phyloP scores from a whole-genome alignment of 1,284 basidiomycete genomes.

The Cryptococcus sp. region DNA sequence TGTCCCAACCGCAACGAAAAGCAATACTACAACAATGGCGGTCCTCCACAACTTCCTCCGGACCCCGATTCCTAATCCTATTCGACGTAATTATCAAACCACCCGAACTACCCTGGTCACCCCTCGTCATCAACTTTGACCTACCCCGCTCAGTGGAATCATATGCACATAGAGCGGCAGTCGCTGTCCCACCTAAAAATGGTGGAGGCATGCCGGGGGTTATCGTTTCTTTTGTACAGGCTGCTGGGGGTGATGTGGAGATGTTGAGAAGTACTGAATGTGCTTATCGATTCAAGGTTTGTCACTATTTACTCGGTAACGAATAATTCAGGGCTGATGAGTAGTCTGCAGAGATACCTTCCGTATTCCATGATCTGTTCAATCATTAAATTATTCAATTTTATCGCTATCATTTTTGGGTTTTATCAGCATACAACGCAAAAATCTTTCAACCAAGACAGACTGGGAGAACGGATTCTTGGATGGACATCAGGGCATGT shows the following conservation, averaged over 20 bases:
- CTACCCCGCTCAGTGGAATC: slow-evolving; percentile 92
- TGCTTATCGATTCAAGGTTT: slow-evolving; percentile 74
- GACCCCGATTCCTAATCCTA: slow-evolving; percentile 67
- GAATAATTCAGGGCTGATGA: neutral
- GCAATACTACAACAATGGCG: slow-evolving; percentile 58
- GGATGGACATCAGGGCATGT: too few relatives aligned
- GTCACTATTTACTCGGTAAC: slow-evolving; percentile 8
- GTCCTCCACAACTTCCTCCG: slow-evolving; percentile 28
- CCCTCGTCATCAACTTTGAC: slow-evolving; percentile 91
- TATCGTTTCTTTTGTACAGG: slow-evolving; percentile 91
- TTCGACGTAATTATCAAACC: slow-evolving; percentile 87
- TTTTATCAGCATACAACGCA: too few relatives aligned
- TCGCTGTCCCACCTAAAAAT: slow-evolving; percentile 32
- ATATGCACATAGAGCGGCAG: slow-evolving; percentile 66
- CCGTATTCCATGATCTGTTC: slow-evolving; percentile 45
- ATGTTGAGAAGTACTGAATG: slow-evolving; percentile 97
- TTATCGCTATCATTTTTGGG: too few relatives aligned
- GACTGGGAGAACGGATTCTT: too few relatives aligned
- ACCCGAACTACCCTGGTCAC: slow-evolving; percentile 81
- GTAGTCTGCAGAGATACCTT: slow-evolving; percentile 44
- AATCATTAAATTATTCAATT: slow-evolving; percentile 30
- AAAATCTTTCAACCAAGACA: too few relatives aligned
- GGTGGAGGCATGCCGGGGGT: slow-evolving; percentile 51
- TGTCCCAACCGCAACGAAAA: slow-evolving; percentile 61
- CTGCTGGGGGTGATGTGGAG: slow-evolving; percentile 93